Evolutionary conservation across 1,284 basidiomycete species (phyloP).

Genomic region (Porodaedalea pini): DNA sequence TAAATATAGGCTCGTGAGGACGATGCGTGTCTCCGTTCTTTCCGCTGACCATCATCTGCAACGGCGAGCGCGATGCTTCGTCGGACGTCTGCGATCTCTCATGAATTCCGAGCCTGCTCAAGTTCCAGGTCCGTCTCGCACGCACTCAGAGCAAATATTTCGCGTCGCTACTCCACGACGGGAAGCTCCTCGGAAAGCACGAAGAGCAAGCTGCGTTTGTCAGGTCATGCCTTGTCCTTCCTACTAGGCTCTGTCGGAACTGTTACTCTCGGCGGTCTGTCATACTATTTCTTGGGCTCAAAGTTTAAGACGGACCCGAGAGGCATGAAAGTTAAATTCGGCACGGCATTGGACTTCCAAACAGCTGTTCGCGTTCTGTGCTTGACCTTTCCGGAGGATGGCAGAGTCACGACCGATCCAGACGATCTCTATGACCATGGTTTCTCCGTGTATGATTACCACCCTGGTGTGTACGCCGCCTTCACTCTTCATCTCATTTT

Average conservation of each 20-base stretch:
- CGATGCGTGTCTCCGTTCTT: background rate
- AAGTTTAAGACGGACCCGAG: background rate
- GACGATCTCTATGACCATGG: constrained; percentile 56
- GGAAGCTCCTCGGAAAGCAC: background rate
- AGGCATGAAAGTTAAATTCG: constrained; percentile 31
- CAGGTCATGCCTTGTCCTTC: constrained; percentile 6
- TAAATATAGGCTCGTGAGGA: background rate
- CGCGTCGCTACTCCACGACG: background rate
- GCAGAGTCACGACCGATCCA: constrained; percentile 49
- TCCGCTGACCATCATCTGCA: background rate
- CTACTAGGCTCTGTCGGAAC: constrained; percentile 8
- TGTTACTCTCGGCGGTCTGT: constrained; percentile 1
- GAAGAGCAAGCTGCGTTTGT: background rate
- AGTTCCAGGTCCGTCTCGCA: background rate
- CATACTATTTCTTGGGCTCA: constrained; percentile 6
- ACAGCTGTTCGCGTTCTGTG: constrained; percentile 48
- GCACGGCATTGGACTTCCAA: constrained; percentile 48
- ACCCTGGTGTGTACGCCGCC: constrained; percentile 41
- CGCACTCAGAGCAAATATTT: background rate
- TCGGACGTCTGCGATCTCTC: background rate
- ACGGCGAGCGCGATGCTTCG: background rate
- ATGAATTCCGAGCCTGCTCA: background rate
- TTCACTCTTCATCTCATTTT: background rate
- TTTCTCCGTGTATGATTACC: constrained; percentile 54
- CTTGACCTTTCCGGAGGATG: constrained; percentile 35